Conservation (phyloP, 2,329 filamentous ascomycete species). For the Penicillium decumbens region DNA sequence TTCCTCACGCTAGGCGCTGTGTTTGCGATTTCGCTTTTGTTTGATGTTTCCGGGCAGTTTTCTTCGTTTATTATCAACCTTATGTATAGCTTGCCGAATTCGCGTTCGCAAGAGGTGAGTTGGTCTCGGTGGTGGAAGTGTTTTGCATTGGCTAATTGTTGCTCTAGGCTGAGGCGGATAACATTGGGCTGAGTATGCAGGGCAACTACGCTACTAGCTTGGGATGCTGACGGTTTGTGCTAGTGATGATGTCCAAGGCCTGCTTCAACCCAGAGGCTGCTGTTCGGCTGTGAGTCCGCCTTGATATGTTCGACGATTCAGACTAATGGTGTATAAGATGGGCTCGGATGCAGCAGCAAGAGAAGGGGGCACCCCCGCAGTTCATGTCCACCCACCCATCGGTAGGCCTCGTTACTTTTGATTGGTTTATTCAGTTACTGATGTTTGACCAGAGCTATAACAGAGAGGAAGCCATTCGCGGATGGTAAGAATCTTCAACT, state of each 20-base stretch:
- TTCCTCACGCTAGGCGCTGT: slow-evolving; percentile 32
- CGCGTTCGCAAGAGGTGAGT: slow-evolving; percentile 52
- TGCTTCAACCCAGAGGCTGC: slow-evolving; percentile 58
- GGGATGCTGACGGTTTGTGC: slow-evolving; percentile 13
- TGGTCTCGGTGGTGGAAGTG: background rate
- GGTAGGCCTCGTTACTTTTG: slow-evolving; percentile 21
- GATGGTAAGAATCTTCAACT: slow-evolving; percentile 39
- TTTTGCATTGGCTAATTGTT: slow-evolving; percentile 6
- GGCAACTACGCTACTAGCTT: background rate
- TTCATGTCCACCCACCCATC: slow-evolving; percentile 59
- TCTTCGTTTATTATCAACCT: slow-evolving; percentile 45
- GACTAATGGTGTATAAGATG: slow-evolving; percentile 35
- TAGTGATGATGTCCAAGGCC: slow-evolving; percentile 58
- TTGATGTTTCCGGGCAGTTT: slow-evolving; percentile 40
- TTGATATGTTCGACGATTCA: background rate
- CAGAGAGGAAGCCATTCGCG: slow-evolving; percentile 51
- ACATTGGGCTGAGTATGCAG: slow-evolving; percentile 52
- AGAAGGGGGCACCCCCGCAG: slow-evolving; percentile 48
- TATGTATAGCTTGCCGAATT: slow-evolving; percentile 52
- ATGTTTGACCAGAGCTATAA: slow-evolving; percentile 44
- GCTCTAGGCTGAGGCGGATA: slow-evolving; percentile 55
- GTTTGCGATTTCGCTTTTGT: slow-evolving; percentile 28
- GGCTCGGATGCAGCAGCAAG: slow-evolving; percentile 49
- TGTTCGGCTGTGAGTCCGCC: slow-evolving; percentile 42
- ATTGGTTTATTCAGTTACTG: background rate